Percentiles rank a stretch among this genome's conserved stretches.
These are phyloP conservation scores for Aspergillus egyptiacus DNA, from an alignment of 495 filamentous ascomycete species.

Conservation along the genomic window DNA sequence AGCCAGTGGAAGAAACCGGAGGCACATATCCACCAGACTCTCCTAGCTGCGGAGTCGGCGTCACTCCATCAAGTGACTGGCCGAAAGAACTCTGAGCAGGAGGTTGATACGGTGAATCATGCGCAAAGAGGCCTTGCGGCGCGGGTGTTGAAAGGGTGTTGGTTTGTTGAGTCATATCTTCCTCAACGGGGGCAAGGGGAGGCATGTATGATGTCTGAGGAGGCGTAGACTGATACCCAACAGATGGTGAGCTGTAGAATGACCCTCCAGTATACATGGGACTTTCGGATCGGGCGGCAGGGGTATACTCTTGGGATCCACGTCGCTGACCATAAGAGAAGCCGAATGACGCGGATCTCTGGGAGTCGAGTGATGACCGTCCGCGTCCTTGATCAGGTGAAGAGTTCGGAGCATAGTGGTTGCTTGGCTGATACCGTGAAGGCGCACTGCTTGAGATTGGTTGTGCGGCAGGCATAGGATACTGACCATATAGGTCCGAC, in stretches of 20 bases:
- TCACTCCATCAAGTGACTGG: constrained; percentile 12
- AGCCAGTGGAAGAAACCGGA: constrained; percentile 20
- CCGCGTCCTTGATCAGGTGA: constrained; percentile 45
- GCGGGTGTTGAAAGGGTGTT: constrained; percentile 14
- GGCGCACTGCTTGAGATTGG: constrained; percentile 36
- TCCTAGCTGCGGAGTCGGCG: constrained; percentile 1
- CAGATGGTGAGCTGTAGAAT: constrained; percentile 34
- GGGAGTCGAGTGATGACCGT: constrained; percentile 44
- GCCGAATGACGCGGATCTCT: constrained; percentile 34
- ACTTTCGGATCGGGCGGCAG: constrained; percentile 34
- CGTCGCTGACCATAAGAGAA: constrained; percentile 31
- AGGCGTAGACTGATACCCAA: constrained; percentile 44
- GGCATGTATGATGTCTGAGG: constrained; percentile 45
- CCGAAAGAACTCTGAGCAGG: constrained; percentile 17
- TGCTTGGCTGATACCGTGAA: constrained; percentile 61
- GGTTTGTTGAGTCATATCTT: constrained; percentile 31
- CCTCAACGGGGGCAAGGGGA: constrained; percentile 43
- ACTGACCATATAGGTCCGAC: constrained; percentile 68
- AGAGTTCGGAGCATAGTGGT: constrained; percentile 41
- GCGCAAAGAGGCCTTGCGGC: constrained; percentile 21
- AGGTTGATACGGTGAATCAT: constrained; percentile 23
- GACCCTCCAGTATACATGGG: constrained; percentile 25
- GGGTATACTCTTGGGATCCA: constrained; percentile 36
- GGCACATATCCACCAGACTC: constrained; percentile 24
- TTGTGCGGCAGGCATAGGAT: constrained; percentile 32